Base-by-base conservation (phyloP, 2,329 filamentous ascomycete genomes). In the Nothopassalora personata region DNA sequence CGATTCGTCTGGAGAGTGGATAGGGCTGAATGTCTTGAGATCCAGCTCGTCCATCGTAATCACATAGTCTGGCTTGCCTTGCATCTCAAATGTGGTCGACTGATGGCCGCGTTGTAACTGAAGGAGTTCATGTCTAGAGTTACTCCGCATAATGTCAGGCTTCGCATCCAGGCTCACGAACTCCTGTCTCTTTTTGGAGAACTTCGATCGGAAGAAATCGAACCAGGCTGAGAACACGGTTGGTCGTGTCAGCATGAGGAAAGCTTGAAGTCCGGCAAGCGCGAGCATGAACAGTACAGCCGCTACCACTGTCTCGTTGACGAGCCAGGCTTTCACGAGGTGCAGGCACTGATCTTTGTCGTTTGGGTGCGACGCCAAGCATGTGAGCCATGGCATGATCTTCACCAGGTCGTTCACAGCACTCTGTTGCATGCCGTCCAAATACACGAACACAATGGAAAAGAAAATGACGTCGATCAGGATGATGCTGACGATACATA, bases 391-490 rank as follows among this genome's bases (percentile, higher is more conserved):
- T 3, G 81, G 79, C 36, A 75, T 61, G 1, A 87, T 83, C 28
- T 83, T 81, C 7, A 73, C 61, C 55, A 87, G 69, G 36, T 85
- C 80, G 43, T 82, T 80, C 19, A 82, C 75, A 3, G 83, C 81
- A 54, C 76, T 67, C 8, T 83, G 76, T 11, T 89, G 82, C 23
- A 88, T 83, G 67, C 87, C 87, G 74, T 96, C 89, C 70, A 96
- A 83, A 71, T 90, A 90, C 52, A 97, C 87, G 71, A 97, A 97
- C 56, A 96, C 83, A 49, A 96, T 80, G 1, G 92, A 87, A 75
- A 97, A 97, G 80, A 96, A 96, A 68, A 97, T 86, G 62, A 97
- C 91, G 72, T 97, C 92, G 60, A 85, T 83, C 59, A 97, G 83
- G 66, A 97, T 96, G 71, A 97, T 88, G 54, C 95, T 79, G 13